phyloP scores from a whole-genome alignment of 2,329 filamentous ascomycete genomes.

The Neodidymelliopsis sp. region DNA sequence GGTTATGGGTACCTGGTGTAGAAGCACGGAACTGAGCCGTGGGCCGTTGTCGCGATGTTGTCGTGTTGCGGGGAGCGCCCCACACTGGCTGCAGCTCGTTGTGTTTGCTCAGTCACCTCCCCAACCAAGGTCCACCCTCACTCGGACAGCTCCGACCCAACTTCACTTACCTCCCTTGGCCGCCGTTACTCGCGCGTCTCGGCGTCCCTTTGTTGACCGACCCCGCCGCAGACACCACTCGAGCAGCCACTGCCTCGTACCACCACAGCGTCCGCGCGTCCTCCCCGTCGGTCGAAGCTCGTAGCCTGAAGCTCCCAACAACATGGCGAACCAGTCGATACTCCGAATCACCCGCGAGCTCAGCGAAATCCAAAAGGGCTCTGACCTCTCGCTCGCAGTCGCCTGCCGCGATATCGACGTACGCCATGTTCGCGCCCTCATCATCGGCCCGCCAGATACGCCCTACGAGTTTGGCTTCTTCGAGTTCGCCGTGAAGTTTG shows the following conservation, averaged over 20 bases:
- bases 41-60: constrained; percentile 5
- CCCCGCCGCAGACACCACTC: not conserved
- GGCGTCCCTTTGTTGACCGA: constrained; percentile 13
- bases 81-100: too few relatives aligned
- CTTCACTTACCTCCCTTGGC: constrained; percentile 8
- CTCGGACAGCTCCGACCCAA: constrained; percentile 5
- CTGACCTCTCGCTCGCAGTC: constrained; percentile 87
- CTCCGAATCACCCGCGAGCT: constrained; percentile 90
- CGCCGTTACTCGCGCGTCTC: constrained; percentile 19
- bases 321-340: constrained; percentile 84
- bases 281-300: not conserved
- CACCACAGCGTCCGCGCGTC: not conserved
- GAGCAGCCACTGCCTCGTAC: not conserved
- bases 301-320: constrained; percentile 42
- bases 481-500: constrained; percentile 83
- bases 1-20: not conserved
- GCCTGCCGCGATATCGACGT: constrained; percentile 89
- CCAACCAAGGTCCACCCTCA: constrained; percentile 1
- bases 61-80: constrained; percentile 16
- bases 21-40: not conserved
- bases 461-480: constrained; percentile 98
- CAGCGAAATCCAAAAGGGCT: constrained; percentile 80
- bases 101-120: constrained; percentile 16
- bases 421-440: constrained; percentile 83
- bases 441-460: constrained; percentile 91